Evolutionary conservation across 306 rosid genomes (phyloP), one percentile per base, ranked within the genome.

Genomic region (Gillenia trifoliata): DNA sequence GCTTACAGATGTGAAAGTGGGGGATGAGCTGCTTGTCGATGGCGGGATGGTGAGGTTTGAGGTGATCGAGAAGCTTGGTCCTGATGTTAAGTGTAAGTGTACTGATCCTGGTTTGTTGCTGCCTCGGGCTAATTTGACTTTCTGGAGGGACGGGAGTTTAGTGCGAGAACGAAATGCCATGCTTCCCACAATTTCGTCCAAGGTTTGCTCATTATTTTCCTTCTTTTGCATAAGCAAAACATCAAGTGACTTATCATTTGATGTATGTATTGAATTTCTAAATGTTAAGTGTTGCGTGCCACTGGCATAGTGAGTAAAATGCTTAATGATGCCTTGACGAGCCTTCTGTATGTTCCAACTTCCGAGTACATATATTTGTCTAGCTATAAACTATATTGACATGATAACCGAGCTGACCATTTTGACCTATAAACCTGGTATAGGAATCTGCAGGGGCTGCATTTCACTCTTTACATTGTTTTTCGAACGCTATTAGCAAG

Each of bases 41-140:
- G 99, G 99, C 63, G 99, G 99, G 54, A 95, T 92, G 99, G 99
- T 95, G 80, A 92, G 99, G 84, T 95, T 95, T 75, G 99, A 95
- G 76, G 99, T 95, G 68, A 84, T 92, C 66, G 93, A 92, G 79
- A 95, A 92, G 83, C 84, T 95, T 74, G 99, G 99, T 64, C 99
- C 99, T 0, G 99, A 95, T 84, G 99, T 95, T 28, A 90, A 95
- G 82, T 95, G 99, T 75, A 86, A 30, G 40, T 95, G 99, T 75
- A 95, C 99, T 41, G 99, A 95, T 86, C 99, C 98, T 5, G 99
- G 99, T 31, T 75, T 95, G 78, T 81, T 95, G 87, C 86, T 95
- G 17, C 99, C 99, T 15, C 92, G 99, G 75, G 99, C 99, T 70
- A 95, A 95, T 84, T 85, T 95, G 84, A 95, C 99, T 12, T 92